Percentiles rank a stretch among this genome's conserved stretches.
These are phyloP conservation scores for Irpex sp. DNA, from an alignment of 1,284 basidiomycete species.

Conservation along the genomic window DNA sequence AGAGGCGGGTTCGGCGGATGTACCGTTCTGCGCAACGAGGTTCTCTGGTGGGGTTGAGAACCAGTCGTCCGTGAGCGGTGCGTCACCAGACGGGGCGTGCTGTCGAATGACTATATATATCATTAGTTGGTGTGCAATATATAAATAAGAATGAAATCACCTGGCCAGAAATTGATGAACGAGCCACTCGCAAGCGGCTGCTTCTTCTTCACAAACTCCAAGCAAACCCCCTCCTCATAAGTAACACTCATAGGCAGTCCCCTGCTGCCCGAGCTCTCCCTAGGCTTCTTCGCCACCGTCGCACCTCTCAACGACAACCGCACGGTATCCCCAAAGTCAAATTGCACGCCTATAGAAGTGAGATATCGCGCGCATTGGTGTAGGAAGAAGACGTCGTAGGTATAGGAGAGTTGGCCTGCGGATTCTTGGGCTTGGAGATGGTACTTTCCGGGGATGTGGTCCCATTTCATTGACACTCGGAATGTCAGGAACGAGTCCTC, in stretches of 20 bases:
- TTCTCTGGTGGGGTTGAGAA: slow-evolving; percentile 21
- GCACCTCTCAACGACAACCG: slow-evolving; percentile 42
- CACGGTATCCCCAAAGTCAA: slow-evolving; percentile 36
- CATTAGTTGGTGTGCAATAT: not conserved
- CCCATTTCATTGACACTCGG: slow-evolving; percentile 42
- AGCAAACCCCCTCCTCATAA: slow-evolving; percentile 5
- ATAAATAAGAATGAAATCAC: not conserved
- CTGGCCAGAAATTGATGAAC: slow-evolving; percentile 3
- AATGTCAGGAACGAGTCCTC: slow-evolving; percentile 34
- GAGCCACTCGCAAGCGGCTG: not conserved
- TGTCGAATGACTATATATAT: not conserved
- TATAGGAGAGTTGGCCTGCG: slow-evolving; percentile 28
- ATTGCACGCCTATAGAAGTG: slow-evolving; percentile 21
- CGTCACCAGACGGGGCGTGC: slow-evolving; percentile 1
- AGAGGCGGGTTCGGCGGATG: not conserved
- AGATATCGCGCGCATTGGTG: slow-evolving; percentile 18
- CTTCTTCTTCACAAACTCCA: slow-evolving; percentile 7
- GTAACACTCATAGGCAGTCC: not conserved
- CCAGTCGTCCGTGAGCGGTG: slow-evolving; percentile 22
- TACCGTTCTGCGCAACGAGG: not conserved
- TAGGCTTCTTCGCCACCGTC: slow-evolving; percentile 17
- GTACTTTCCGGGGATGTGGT: slow-evolving; percentile 22
- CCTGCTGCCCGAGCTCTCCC: slow-evolving; percentile 11
- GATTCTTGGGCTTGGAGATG: slow-evolving; percentile 25
- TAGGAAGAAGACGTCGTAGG: too few relatives aligned